Base-by-base conservation (phyloP, 495 filamentous ascomycete species). In the Xylaria telfairii region DNA sequence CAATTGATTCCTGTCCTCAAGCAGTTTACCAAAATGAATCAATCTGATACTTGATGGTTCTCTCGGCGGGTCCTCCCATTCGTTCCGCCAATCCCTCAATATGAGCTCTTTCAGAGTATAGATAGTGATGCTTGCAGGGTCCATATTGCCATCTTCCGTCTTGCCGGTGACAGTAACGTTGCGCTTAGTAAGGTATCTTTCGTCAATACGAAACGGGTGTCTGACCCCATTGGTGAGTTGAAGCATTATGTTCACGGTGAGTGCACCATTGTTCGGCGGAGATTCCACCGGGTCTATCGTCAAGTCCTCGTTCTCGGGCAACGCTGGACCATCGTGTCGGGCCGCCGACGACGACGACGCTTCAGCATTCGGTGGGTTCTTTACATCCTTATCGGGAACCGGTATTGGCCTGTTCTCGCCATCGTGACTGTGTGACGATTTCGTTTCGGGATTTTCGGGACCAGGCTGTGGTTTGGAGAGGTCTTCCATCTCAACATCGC, bases 81-180 rank as follows among this genome's bases (percentile, higher is more conserved):
- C 94, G 73, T 90, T 89, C 73, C 92, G 86, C 94, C 94, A 97
- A 74, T 96, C 94, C 74, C 92, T 83, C 85, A 94, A 88, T 71
- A 97, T 96, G 79, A 97, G 81, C 77, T 97, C 94, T 80, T 97
- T 97, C 64, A 97, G 77, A 9, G 92, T 95, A 76, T 97, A 97
- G 17, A 96, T 90, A 74, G 91, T 96, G 81, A 97, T 93, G 75
- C 90, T 90, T 75, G 92, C 93, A 2, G 94, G 94, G 77, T 97
- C 93, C 75, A 90, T 84, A 39, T 72, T 81, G 42, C 86, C 86
- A 30, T 78, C 75, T 67, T 84, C 83, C 19, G 81, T 83, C 67
- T 82, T 75, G 32, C 89, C 91, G 46, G 92, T 90, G 0, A 94
- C 88, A 41, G 84, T 87, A 19, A 96, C 90, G 64, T 91, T 91